Evolutionary conservation across 345 rosid genomes (phyloP), one percentile per base, ranked within the genome.

Genomic region (Trapa bicornis): DNA sequence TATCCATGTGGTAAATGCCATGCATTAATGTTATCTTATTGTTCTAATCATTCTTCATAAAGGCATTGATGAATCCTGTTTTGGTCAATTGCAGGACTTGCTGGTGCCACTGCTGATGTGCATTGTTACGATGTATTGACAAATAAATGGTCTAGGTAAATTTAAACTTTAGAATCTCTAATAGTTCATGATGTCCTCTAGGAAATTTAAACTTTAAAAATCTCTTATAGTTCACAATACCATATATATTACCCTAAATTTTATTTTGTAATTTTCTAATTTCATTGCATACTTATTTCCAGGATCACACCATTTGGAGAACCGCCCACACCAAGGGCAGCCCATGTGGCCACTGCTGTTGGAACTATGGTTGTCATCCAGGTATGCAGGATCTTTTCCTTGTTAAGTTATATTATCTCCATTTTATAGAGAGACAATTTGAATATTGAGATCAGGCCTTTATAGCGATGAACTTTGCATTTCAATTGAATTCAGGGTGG

Each of bases 341-440:
- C 99, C 29, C 99, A 94, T 78, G 97, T 94, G 73, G 99, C 99
- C 47, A 89, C 96, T 70, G 97, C 97, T 42, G 99, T 94, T 61
- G 99, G 97, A 74, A 94, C 99, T 54, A 94, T 94, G 99, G 99
- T 94, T 36, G 99, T 94, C 73, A 87, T 94, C 81, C 99, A 94
- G 99, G 99, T 94, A 87, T 75, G 68, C 72, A 6, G 61, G 41
- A 65, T 60, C 63, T 47, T 38, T 73, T 38, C 7, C 43, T 41
- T 41, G 4, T 37, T 67, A 56, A 22, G 58, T 29, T 64, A 67
- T 48, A 41, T 64, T 70, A 41, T 68, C 45, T 76, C 70, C 64
- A 15, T 72, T 65, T 47, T 64, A 12, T 43, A 50, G 52, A 32
- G 50, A 64, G 50, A 22, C 39, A 22, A n/a, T 64, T 52, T 66